These are phyloP conservation scores for Pseudogymnoascus sp. DNA, from an alignment of 2,329 filamentous ascomycete genomes.

Conservation along the genomic window DNA sequence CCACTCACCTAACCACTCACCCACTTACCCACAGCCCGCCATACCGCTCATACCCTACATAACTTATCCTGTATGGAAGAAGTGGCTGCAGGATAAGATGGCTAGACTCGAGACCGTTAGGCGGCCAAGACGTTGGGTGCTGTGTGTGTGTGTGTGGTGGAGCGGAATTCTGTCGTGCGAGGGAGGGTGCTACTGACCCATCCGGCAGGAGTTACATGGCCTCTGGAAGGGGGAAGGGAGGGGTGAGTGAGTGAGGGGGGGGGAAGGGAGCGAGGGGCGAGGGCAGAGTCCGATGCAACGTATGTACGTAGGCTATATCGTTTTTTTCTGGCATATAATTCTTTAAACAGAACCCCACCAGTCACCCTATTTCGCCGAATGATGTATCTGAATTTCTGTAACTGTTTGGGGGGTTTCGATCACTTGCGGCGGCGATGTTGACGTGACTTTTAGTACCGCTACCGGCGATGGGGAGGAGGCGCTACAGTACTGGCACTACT, in stretches of 20 bases:
- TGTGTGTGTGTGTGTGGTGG: no score
- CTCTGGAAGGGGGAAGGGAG: not conserved
- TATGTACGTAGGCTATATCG: not conserved
- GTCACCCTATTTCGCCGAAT: not conserved
- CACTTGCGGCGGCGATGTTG: not conserved
- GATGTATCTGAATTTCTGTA: not conserved
- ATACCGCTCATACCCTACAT: no score
- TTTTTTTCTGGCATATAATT: no score
- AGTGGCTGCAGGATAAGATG: not conserved
- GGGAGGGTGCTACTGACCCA: not conserved
- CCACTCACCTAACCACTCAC: no score
- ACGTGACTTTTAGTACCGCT: not conserved
- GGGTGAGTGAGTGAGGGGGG: not conserved
- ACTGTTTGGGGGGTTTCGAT: not conserved
- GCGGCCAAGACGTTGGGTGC: no score
- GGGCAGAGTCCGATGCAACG: no score
- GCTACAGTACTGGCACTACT: no score
- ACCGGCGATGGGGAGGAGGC: not conserved
- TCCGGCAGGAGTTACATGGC: conserved; percentile 6
- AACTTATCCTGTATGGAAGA: no score
- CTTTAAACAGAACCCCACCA: no score
- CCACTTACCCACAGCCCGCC: no score
- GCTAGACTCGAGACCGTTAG: not conserved
- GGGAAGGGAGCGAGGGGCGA: no score
- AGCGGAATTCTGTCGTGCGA: not conserved